Conservation (phyloP, 1,139 yeast species). For the Candida frijolesensis region DNA sequence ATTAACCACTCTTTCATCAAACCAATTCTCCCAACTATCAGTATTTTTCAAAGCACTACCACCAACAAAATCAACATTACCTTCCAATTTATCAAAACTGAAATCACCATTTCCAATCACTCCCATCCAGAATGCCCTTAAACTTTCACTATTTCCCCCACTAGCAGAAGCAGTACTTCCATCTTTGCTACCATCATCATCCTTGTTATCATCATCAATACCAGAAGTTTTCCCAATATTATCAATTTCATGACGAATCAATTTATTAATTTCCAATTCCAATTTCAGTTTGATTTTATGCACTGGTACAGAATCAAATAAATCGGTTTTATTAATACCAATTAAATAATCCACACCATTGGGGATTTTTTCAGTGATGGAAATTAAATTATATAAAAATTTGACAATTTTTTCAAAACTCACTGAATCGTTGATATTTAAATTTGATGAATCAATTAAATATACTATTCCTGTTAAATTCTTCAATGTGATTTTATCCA, state of each 20-base stretch:
- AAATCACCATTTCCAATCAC: constrained; percentile 51
- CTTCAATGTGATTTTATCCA: constrained; percentile 46
- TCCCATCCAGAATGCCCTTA: constrained; percentile 46
- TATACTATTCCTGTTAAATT: constrained; percentile 67
- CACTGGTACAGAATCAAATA: constrained; percentile 78
- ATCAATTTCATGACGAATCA: constrained; percentile 49
- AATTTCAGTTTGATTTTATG: constrained; percentile 57
- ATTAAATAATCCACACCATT: constrained; percentile 71
- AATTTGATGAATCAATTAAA: constrained; percentile 64
- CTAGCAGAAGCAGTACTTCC: constrained; percentile 18
- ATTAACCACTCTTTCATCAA: constrained; percentile 71
- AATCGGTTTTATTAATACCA: constrained; percentile 82
- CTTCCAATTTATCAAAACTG: constrained; percentile 67
- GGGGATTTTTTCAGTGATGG: constrained; percentile 58
- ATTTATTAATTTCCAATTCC: constrained; percentile 63
- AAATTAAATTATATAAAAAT: constrained; percentile 56
- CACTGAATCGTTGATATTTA: constrained; percentile 33
- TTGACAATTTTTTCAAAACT: constrained; percentile 47
- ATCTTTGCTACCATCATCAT: constrained; percentile 27
- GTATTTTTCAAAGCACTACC: constrained; percentile 68
- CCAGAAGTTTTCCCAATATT: constrained; percentile 28
- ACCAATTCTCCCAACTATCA: constrained; percentile 73
- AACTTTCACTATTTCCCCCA: constrained; percentile 18
- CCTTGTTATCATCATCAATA: constrained; percentile 39
- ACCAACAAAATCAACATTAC: constrained; percentile 66